Conservation (phyloP, 2,329 filamentous ascomycete species). For the Talaromyces sp. region DNA sequence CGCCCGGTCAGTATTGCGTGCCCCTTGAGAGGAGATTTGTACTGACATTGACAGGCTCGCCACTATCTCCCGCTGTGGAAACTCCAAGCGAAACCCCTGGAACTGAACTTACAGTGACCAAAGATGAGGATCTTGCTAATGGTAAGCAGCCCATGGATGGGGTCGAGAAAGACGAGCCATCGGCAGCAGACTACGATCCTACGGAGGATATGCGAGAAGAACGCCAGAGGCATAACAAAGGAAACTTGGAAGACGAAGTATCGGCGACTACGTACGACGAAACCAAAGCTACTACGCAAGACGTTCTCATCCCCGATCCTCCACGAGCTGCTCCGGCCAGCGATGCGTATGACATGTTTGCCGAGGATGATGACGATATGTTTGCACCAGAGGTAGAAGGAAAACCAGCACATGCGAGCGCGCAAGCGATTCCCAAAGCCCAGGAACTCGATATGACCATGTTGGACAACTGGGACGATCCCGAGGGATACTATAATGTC, state of each 20-base stretch:
- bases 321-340: conserved; percentile 38
- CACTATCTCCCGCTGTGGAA: conserved; percentile 31
- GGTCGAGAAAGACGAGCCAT: conserved; percentile 66
- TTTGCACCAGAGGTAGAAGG: conserved; percentile 67
- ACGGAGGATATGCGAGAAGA: conserved; percentile 86
- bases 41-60: conserved; percentile 33
- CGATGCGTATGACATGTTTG: conserved; percentile 61
- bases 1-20: not conserved
- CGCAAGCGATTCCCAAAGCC: conserved; percentile 46
- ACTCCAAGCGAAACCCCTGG: conserved; percentile 45
- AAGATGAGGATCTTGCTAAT: conserved; percentile 65
- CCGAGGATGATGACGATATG: conserved; percentile 70
- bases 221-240: conserved; percentile 62
- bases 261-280: conserved; percentile 55
- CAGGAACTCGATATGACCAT: conserved; percentile 65
- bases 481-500: conserved; percentile 94
- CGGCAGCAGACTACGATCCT: conserved; percentile 90
- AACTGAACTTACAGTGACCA: conserved; percentile 57
- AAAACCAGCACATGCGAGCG: conserved; percentile 43
- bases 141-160: conserved; percentile 29
- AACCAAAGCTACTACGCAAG: conserved; percentile 49
- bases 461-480: conserved; percentile 88
- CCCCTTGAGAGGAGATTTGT: conserved; percentile 20
- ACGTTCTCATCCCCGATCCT: conserved; percentile 44
- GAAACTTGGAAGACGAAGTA: conserved; percentile 51